These are phyloP conservation scores for Bolboschoenus planiculmis DNA, from an alignment of 176 grass and related monocot genomes.

Conservation along the genomic window DNA sequence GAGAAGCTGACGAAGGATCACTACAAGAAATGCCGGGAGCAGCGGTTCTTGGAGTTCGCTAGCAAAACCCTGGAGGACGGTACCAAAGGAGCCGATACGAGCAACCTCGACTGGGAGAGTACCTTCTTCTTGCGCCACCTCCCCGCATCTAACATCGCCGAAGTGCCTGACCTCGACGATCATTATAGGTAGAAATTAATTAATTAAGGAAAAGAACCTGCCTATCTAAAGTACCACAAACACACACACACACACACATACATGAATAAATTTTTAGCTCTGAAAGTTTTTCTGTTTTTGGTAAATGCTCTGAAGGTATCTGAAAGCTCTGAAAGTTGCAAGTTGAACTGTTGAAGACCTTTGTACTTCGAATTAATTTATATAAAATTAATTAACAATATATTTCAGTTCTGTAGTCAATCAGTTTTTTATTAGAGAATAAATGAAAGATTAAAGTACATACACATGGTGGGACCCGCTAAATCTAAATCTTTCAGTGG, in stretches of 20 bases:
- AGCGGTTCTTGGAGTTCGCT: constrained; percentile 73
- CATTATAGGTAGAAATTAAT: constrained; percentile 37
- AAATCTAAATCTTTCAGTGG: background rate
- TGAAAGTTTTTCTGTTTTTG: too few species aligned
- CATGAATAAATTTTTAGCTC: background rate
- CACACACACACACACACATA: background rate
- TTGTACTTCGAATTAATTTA: background rate
- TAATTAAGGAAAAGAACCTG: background rate
- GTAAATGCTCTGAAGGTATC: too few species aligned
- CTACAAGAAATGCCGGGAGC: constrained; percentile 54
- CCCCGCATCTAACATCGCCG: constrained; percentile 44
- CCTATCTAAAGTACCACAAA: background rate
- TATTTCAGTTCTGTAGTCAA: background rate
- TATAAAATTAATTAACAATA: background rate
- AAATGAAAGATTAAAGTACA: background rate
- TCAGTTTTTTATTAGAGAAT: background rate
- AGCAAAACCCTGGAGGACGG: constrained; percentile 33
- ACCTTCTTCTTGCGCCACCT: constrained; percentile 79
- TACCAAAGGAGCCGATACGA: constrained; percentile 10
- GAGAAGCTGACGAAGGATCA: constrained; percentile 82
- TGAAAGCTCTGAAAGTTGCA: background rate
- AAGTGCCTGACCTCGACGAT: constrained; percentile 50
- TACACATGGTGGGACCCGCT: background rate
- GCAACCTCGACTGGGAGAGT: constrained; percentile 73
- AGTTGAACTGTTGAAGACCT: background rate